Conservation (phyloP, 495 filamentous ascomycete species). For the Amphirosellinia nigrospora region DNA sequence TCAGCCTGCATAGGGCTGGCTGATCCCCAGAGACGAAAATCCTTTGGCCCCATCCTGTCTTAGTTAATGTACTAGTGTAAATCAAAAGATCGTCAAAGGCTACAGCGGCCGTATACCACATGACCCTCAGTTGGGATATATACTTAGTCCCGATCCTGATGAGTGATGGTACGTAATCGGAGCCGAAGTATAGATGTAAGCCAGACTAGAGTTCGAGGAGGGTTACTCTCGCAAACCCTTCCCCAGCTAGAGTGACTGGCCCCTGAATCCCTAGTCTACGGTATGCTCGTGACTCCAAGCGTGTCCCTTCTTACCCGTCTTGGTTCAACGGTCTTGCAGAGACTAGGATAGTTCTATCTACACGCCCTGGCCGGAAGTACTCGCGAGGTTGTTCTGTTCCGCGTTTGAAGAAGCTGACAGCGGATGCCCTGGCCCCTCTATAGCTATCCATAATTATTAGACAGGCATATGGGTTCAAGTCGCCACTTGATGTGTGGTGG, state of each 20-base stretch:
- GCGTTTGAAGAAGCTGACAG: conserved; percentile 11
- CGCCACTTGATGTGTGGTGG: neutral
- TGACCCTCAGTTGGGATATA: conserved; percentile 9
- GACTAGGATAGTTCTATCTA: conserved; percentile 10
- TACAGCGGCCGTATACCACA: neutral
- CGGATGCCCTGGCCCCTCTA: neutral
- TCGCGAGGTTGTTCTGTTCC: neutral
- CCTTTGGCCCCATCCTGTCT: conserved; percentile 24
- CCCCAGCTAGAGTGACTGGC: neutral
- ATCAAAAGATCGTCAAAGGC: neutral
- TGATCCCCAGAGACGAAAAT: conserved; percentile 4
- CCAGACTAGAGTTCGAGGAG: neutral
- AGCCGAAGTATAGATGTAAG: neutral
- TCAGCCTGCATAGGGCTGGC: conserved; percentile 17
- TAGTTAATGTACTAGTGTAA: conserved; percentile 7
- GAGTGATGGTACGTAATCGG: neutral
- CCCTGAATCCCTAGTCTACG: neutral
- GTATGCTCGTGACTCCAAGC: neutral
- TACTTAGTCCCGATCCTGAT: neutral
- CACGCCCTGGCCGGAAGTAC: conserved; percentile 4
- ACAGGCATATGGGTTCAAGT: neutral
- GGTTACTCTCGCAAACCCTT: conserved; percentile 16
- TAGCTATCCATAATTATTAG: conserved; percentile 9
- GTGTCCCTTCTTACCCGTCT: neutral
- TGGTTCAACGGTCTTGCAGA: neutral